Percentiles rank a stretch among this genome's conserved stretches.
Evolutionary conservation across 805 yeast genomes (phyloP).

Genomic region (Clavispora vitiphila): DNA sequence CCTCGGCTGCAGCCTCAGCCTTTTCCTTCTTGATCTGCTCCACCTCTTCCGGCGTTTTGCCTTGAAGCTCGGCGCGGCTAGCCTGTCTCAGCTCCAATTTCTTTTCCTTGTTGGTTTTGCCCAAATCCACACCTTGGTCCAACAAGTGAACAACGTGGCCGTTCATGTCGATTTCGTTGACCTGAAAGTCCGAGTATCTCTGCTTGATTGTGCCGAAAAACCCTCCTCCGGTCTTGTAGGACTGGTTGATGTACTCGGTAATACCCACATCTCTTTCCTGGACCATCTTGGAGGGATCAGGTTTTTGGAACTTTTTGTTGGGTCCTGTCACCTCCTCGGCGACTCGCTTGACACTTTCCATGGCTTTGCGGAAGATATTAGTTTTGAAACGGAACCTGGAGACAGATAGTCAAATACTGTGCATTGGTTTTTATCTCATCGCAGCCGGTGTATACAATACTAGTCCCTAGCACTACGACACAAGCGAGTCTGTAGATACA

Average conservation of each 20-base stretch:
- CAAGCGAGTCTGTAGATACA: too few relatives aligned
- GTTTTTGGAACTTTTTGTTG: neutral
- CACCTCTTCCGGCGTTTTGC: slow-evolving; percentile 29
- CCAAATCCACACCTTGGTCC: slow-evolving; percentile 63
- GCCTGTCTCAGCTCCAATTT: slow-evolving; percentile 39
- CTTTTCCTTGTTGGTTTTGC: slow-evolving; percentile 43
- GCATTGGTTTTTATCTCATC: neutral
- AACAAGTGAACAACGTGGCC: slow-evolving; percentile 70
- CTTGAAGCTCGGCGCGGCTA: slow-evolving; percentile 32
- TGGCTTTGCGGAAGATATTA: neutral
- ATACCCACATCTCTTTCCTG: slow-evolving; percentile 86
- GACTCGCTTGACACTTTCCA: neutral
- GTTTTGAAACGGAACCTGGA: neutral
- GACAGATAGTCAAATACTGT: neutral
- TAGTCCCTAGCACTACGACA: too few relatives aligned
- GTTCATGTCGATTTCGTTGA: slow-evolving; percentile 71
- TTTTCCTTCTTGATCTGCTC: slow-evolving; percentile 24
- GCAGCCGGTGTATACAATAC: neutral
- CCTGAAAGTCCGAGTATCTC: slow-evolving; percentile 89
- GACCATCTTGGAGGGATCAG: slow-evolving; percentile 28
- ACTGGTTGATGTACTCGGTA: slow-evolving; percentile 55
- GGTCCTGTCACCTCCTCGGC: neutral
- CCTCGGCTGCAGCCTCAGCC: slow-evolving; percentile 18
- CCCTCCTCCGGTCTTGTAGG: slow-evolving; percentile 42
- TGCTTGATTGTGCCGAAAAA: slow-evolving; percentile 80